phyloP scores from a whole-genome alignment of 2,329 filamentous ascomycete species.

The Botrytis tulipae region DNA sequence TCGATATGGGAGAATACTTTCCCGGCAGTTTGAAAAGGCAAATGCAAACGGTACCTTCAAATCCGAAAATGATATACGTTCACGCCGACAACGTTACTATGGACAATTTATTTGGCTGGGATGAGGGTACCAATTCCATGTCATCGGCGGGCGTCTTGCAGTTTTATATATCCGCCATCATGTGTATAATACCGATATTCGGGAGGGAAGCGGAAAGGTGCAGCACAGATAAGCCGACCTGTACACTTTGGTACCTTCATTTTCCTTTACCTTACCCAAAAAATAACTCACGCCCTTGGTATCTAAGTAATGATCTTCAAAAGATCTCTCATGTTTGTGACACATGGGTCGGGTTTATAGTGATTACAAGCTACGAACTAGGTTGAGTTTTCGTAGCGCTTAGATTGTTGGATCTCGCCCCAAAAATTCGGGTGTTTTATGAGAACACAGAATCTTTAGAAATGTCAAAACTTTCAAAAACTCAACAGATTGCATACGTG shows the following conservation, averaged over 20 bases:
- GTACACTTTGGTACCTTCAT: neutral
- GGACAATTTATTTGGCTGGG: neutral
- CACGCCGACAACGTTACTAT: neutral
- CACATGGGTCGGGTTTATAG: neutral
- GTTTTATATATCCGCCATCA: neutral
- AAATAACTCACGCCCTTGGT: neutral
- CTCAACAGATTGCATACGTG: neutral
- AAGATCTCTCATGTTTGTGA: neutral
- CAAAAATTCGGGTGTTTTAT: neutral
- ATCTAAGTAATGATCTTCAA: neutral
- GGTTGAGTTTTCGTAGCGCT: neutral
- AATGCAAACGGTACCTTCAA: neutral
- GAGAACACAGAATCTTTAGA: neutral
- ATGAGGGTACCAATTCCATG: neutral
- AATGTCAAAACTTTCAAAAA: neutral
- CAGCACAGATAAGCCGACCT: neutral
- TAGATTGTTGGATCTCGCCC: neutral
- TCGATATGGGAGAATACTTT: conserved; percentile 16
- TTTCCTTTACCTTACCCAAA: neutral
- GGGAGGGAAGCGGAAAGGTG: neutral
- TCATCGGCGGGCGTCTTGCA: neutral
- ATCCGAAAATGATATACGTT: neutral
- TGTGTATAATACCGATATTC: neutral
- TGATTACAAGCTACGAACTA: neutral
- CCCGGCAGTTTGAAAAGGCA: conserved; percentile 7